Percentiles rank a stretch among this genome's conserved stretches.
phyloP scores from a whole-genome alignment of 768 basidiomycete species.

The Lactarius pseudohatsudake region DNA sequence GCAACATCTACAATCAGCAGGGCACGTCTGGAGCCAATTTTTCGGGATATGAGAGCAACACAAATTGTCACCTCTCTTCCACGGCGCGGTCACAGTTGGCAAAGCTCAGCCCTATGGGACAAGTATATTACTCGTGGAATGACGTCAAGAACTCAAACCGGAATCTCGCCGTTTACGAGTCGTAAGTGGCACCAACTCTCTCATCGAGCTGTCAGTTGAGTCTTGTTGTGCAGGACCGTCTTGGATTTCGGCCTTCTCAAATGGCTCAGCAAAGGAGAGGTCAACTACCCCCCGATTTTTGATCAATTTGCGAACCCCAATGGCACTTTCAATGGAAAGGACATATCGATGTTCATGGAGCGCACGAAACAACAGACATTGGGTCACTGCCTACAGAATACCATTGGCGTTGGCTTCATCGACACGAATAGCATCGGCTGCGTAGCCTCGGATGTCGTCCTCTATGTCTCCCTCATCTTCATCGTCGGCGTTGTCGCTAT shows the following conservation, averaged over 20 bases:
- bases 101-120: constrained; percentile 59
- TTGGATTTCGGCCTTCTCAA: constrained; percentile 84
- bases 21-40: constrained; percentile 60
- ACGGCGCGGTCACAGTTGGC: constrained; percentile 54
- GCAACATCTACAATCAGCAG: constrained; percentile 83
- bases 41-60: constrained; percentile 61
- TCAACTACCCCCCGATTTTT: constrained; percentile 82
- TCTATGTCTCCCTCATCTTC: constrained; percentile 93
- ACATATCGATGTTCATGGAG: constrained; percentile 83
- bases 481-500: constrained; percentile 96
- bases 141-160: constrained; percentile 66
- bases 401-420: constrained; percentile 87
- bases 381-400: constrained; percentile 83
- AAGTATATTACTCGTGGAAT: constrained; percentile 94
- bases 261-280: constrained; percentile 79
- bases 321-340: constrained; percentile 75
- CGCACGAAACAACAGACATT: constrained; percentile 66
- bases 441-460: constrained; percentile 91
- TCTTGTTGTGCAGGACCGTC: constrained; percentile 56
- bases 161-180: constrained; percentile 92
- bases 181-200: constrained; percentile 52
- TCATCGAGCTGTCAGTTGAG: constrained; percentile 18
- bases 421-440: constrained; percentile 95
- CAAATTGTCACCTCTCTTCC: constrained; percentile 70
- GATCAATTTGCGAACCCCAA: constrained; percentile 69